phyloP scores from a whole-genome alignment of 2,329 filamentous ascomycete species.

The Botrytis aclada region DNA sequence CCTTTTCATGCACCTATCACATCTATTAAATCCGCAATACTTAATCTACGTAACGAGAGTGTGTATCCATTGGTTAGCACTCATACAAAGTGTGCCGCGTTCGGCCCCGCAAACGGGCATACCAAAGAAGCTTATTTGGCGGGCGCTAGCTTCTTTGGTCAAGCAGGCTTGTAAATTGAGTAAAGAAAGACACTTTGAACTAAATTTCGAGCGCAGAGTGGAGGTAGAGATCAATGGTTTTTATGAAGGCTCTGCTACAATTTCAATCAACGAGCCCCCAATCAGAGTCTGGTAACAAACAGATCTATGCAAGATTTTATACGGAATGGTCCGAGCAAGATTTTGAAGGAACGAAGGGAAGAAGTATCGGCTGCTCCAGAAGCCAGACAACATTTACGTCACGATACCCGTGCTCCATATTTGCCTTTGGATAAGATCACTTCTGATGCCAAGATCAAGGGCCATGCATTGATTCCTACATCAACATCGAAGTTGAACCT shows the following conservation, averaged over 20 bases:
- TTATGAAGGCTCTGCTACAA: neutral
- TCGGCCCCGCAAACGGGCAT: neutral
- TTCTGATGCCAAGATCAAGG: neutral
- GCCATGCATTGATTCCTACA: neutral
- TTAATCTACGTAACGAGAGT: conserved; percentile 20
- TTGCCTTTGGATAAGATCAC: neutral
- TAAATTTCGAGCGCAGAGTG: neutral
- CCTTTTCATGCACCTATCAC: conserved; percentile 22
- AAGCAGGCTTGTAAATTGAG: neutral
- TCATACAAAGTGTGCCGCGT: conserved; percentile 12
- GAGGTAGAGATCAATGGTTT: conserved; percentile 8
- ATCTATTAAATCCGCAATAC: conserved; percentile 21
- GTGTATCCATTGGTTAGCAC: conserved; percentile 19
- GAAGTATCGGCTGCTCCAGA: conserved; percentile 9
- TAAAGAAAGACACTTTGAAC: neutral
- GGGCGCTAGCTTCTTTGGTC: neutral
- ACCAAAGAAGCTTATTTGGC: neutral
- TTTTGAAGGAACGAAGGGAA: conserved; percentile 16
- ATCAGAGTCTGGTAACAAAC: conserved; percentile 15
- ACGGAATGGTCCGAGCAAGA: conserved; percentile 1
- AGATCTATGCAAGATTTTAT: conserved; percentile 11
- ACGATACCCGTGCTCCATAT: conserved; percentile 12
- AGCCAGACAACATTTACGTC: neutral
- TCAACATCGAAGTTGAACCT: neutral
- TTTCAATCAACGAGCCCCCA: neutral